phyloP scores from a whole-genome alignment of 441 rosid species.

The Bocquillonia castaneifolia region DNA sequence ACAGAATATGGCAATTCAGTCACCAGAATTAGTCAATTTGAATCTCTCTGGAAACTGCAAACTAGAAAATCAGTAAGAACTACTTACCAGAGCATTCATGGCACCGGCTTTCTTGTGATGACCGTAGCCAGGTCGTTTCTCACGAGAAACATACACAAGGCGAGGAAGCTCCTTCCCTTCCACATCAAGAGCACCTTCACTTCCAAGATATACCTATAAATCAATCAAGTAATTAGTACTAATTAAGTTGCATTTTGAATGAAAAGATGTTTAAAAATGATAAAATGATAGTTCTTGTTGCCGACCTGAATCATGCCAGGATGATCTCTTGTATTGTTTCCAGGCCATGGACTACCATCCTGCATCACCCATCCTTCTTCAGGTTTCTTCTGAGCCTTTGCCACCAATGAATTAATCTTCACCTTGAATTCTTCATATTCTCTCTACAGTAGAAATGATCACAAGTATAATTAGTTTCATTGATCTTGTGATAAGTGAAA shows the following conservation, averaged over 20 bases:
- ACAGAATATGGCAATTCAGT: neutral
- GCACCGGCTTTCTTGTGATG: slow-evolving; percentile 99
- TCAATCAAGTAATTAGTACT: neutral
- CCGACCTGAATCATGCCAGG: slow-evolving; percentile 96
- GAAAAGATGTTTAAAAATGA: neutral
- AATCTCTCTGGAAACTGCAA: neutral
- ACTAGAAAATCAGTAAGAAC: slow-evolving; percentile 1
- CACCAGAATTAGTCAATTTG: neutral
- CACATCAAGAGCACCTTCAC: slow-evolving; percentile 73
- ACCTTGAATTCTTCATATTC: slow-evolving; percentile 95
- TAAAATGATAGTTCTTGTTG: neutral
- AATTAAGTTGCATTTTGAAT: neutral
- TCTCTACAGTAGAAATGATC: slow-evolving; percentile 40
- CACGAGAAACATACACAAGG: slow-evolving; percentile 84
- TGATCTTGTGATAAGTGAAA: neutral
- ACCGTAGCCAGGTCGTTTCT: slow-evolving; percentile 73
- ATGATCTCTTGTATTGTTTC: slow-evolving; percentile 87
- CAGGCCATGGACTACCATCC: slow-evolving; percentile 97
- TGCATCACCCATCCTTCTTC: slow-evolving; percentile 98
- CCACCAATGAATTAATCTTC: slow-evolving; percentile 70
- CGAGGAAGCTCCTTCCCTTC: slow-evolving; percentile 84
- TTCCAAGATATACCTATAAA: slow-evolving; percentile 75
- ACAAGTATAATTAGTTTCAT: neutral
- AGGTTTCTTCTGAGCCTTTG: slow-evolving; percentile 87
- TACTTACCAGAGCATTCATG: slow-evolving; percentile 73